Evolutionary conservation across 768 basidiomycete species (phyloP), one percentile per base, ranked within the genome.

Genomic region (Boletus insuetus): DNA sequence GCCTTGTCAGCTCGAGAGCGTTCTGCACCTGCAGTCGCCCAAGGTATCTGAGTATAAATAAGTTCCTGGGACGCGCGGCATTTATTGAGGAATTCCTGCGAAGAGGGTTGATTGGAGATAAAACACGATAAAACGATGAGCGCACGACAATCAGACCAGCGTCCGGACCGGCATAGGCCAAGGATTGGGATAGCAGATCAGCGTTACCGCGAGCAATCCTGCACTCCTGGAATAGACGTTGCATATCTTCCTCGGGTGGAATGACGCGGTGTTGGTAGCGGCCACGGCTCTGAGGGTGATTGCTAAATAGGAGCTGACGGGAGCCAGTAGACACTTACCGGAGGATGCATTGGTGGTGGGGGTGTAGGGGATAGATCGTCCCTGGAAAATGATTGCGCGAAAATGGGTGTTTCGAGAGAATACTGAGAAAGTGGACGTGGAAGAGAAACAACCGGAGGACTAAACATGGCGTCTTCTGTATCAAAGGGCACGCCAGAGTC

Each of bases 21-120:
- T 61, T 89, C 87, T 2, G 93, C 93, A 14, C 86, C 82, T 1
- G 91, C 85, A 20, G 85, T 81, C 4, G 94, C 94, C 94, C 94
- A 96, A 8, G 89, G 85, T 62, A 97, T 94, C 71, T 95, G 94
- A 12, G 87, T 85, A 59, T 78, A 86, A 26, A 96, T 83, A 12
- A 94, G 79, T 56, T 94, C 93, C 69, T 93, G 91, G 3, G 91
- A 93, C 4, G 82, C 78, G 31, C 83, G 79, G 67, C 92, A 94
- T 64, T 91, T 90, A 16, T 70, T 64, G 62, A 90, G 82, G 64
- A 94, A 94, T 73, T 95, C 94, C 92, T 96, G 66, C 1, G 19
- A 35, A n/a, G 29, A 26, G 26, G 1, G 17, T 42, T 56, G 1
- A 10, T 59, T 13, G 31, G 31, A 19, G 11, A 52, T 46, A 17